Evolutionary conservation across 2,329 filamentous ascomycete genomes (phyloP).

Genomic region (Drechmeria coniospora): DNA sequence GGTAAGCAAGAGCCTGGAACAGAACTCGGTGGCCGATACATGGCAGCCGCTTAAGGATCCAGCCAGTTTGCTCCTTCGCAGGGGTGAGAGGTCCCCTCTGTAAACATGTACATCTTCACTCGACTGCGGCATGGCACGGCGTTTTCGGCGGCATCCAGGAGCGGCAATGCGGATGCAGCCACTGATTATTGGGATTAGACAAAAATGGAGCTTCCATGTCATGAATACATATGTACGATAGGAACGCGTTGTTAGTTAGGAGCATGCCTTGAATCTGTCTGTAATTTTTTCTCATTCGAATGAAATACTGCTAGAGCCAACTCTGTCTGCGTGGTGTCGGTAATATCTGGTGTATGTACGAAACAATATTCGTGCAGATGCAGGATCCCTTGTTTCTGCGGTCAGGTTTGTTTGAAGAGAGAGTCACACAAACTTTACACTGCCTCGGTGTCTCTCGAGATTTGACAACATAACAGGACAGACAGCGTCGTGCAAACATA

Average conservation of each 20-base stretch:
- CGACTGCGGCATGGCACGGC: slow-evolving; percentile 37
- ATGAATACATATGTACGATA: slow-evolving; percentile 7
- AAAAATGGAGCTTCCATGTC: slow-evolving; percentile 3
- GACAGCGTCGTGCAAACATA: no score
- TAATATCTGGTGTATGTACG: no score
- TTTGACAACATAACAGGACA: background rate
- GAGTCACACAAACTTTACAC: no score
- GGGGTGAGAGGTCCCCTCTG: slow-evolving; percentile 10
- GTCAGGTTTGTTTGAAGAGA: no score
- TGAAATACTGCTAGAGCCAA: no score
- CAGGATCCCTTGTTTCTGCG: no score
- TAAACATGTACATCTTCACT: slow-evolving; percentile 36
- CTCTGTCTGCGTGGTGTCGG: no score
- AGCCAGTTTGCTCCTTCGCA: no score
- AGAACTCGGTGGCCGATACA: background rate
- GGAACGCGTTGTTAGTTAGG: background rate
- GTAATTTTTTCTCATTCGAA: no score
- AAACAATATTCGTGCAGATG: no score
- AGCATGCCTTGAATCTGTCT: no score
- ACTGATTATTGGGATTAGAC: slow-evolving; percentile 12
- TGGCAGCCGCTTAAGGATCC: background rate
- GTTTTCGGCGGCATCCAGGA: slow-evolving; percentile 23
- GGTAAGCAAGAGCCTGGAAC: background rate
- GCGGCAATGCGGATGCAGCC: slow-evolving; percentile 13
- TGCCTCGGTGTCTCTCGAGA: background rate